Base-by-base conservation (phyloP, 164 flowering plant genomes). In the Paratinospora sagittata region DNA sequence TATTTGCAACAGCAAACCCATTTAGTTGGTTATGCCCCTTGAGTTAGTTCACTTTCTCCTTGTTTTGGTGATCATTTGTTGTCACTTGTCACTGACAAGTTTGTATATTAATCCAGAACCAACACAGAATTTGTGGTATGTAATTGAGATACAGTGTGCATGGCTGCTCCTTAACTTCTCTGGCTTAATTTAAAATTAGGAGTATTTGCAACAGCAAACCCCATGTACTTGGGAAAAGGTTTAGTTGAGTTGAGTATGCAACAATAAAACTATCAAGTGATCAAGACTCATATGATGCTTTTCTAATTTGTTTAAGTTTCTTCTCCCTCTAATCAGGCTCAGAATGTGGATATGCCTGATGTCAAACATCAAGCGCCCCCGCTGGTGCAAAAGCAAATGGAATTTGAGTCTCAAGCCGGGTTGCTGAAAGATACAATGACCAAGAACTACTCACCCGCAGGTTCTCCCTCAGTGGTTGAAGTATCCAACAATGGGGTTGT, bases 381-480 rank as follows among this genome's bases (percentile, higher is more conserved):
- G n/a, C 74, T 73, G 9, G 70, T 71, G 58, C 84, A 80, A 58
- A 67, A 70, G 27, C 75, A 77, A 60, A 47, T 72, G 43, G 83
- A 74, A 47, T 78, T 78, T 70, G 81, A 82, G 65, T 74, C 74
- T 72, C 78, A 78, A 67, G 37, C 74, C 49, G 84, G 75, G 72
- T 68, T 78, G 33, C 67, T 70, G 16, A 72, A 70, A 47, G 85
- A 79, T 65, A 77, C 39, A 37, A 63, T 68, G 5, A 1, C 71
- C 24, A 67, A 73, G 30, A 73, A 73, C 57, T 75, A 26, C 60
- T 52, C 58, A 52, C 58, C 68, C 19, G 27, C 65, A 8, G 75
- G 77, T 73, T 72, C 78, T 41, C 62, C 66, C 27, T 65, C 75
- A 60, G 78, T 75, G 66, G 60, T 49, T 13, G 78, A 80, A 11